Base-by-base conservation (phyloP, 1,139 yeast species). In the Candida sp. region DNA sequence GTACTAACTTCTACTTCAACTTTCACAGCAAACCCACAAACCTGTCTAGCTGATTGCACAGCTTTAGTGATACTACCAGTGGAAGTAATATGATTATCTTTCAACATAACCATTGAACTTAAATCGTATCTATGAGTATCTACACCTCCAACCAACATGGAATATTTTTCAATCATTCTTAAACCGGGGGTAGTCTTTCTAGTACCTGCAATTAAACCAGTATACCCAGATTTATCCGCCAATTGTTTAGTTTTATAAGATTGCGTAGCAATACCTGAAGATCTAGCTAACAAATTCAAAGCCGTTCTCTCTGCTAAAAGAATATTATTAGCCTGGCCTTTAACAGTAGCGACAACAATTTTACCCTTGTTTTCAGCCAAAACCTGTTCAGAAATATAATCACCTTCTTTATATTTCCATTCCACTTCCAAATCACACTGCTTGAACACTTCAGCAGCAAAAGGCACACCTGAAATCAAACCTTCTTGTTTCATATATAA, bases 171-270 rank as follows among this genome's bases (percentile, higher is more conserved):
- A 45, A 91, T 68, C 36, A 82, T 73, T 56, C 98, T 79, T 51
- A 91, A 77, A 0, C 98, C 98, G 0, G 98, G 98, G 0, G 98
- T 91, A n/a, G 97, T 91, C 64, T 91, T 91, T 58, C 98, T 80
- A 1, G 98, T 91, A n/a, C 98, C 98, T 0, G 98, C 97, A 60
- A 91, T 88, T 32, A 84, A 74, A 0, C 97, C 98, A 3, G 69
- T 70, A 61, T 83, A 91, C 0, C 96, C 95, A n/a, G 79, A 68
- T 36, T 77, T 67, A 47, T 81, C 77, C 0, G 97, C 96, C 45
- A 81, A 64, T 21, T 68, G 59, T 44, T 83, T 70, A 9, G 91
- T 77, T 27, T 70, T 66, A 43, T 70, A 67, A 1, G 95, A 82
- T 51, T 82, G 82, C 1, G 96, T 86, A n/a, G 97, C 97, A 41